These are phyloP conservation scores for Alternaria ventricosa DNA, from an alignment of 2,329 filamentous ascomycete genomes.

Conservation along the genomic window DNA sequence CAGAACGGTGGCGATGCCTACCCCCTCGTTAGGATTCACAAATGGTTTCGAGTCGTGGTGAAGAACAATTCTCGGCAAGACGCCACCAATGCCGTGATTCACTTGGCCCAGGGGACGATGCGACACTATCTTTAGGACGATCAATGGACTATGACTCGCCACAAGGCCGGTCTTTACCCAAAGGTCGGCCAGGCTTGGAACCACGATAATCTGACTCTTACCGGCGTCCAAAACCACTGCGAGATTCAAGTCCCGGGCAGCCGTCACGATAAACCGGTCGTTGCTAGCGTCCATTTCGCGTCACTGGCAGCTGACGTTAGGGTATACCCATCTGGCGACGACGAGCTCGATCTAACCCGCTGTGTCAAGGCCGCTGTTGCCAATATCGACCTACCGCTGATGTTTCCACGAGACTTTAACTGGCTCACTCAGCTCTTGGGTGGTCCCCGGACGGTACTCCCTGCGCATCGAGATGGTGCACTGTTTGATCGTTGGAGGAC, in stretches of 20 bases:
- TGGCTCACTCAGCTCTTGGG: not conserved
- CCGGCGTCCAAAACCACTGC: not conserved
- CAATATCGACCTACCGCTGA: not conserved
- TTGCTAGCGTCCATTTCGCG: not conserved
- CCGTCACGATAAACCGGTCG: not conserved
- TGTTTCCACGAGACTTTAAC: not conserved
- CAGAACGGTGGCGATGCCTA: not conserved
- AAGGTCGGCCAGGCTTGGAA: not conserved
- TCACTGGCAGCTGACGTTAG: conserved; percentile 1
- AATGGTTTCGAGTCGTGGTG: not conserved
- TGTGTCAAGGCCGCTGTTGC: conserved; percentile 8
- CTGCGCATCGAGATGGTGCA: not conserved
- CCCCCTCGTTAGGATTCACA: not conserved
- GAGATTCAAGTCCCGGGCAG: conserved; percentile 1
- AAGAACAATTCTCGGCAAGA: not conserved
- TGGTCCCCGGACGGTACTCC: not conserved
- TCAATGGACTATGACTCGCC: not conserved
- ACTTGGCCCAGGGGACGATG: not conserved
- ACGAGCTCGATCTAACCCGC: conserved; percentile 13
- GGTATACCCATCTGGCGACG: conserved; percentile 4
- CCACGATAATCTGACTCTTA: not conserved
- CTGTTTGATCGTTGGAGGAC: not conserved
- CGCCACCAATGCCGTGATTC: not conserved
- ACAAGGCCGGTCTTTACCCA: not conserved
- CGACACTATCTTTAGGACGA: not conserved